Evolutionary conservation across 805 yeast genomes (phyloP), one percentile per base, ranked within the genome.

Genomic region (Candida boidinii): DNA sequence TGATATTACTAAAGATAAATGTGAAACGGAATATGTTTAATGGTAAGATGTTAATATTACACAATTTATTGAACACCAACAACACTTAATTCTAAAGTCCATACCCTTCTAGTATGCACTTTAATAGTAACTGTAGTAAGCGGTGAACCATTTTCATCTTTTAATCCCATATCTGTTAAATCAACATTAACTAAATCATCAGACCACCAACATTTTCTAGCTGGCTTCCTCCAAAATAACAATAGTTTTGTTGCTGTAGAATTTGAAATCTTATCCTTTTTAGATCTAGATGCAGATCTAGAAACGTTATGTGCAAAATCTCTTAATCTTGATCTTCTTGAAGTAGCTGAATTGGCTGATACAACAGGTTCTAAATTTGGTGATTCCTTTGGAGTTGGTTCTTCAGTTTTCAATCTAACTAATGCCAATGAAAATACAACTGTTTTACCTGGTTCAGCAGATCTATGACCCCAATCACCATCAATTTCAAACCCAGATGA

Each of bases 151-250:
- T 48, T 37, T 11, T 46, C 27, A 26, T 50, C 53, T 29, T 42
- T 50, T 17, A 44, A 28, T 1, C 38, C 43, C 28, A 56, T 22
- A 19, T 42, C 34, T 9, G 51, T 39, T 4, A 70, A 42, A 23
- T 57, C 57, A 16, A 73, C 53, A 7, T 73, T 76, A 15, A 73
- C 56, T 19, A 57, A 63, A 28, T 75, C 73, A 51, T 76, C 74
- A 6, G 84, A 70, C 98, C 98, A 92, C 98, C 98, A 92, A 61
- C 98, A 92, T 53, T 92, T 92, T 51, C 97, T 72, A 2, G 98
- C 98, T 1, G 98, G 98, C 53, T 92, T 92, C 41, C 95, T 72
- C 97, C 98, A 92, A 52, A 92, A 92, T 33, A 92, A 61, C 23
- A 92, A 64, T 32, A 92, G 67, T 55, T 92, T 92, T 4, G 62